These are phyloP conservation scores for Monosporozyma yasuniensis DNA, from an alignment of 805 yeast genomes.

Conservation along the genomic window DNA sequence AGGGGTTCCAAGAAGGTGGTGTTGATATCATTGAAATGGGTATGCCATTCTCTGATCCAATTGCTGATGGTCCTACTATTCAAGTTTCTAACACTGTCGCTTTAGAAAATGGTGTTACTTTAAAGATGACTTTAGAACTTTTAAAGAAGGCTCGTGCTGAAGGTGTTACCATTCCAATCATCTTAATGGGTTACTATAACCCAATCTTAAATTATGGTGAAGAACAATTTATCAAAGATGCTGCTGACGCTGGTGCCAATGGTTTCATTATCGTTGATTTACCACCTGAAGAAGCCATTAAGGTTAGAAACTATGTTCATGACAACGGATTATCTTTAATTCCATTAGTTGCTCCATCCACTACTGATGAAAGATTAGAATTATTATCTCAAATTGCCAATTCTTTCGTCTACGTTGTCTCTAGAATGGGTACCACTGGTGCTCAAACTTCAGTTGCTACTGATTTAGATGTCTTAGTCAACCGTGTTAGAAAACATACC, in stretches of 20 bases:
- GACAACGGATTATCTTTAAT: conserved; percentile 68
- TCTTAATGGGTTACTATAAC: conserved; percentile 96
- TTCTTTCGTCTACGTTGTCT: conserved; percentile 91
- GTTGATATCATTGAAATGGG: conserved; percentile 93
- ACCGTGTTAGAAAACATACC: conserved; percentile 67
- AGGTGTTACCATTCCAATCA: conserved; percentile 83
- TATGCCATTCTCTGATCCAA: conserved; percentile 94
- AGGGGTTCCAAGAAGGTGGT: conserved; percentile 90
- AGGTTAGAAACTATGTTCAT: conserved; percentile 67
- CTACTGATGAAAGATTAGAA: conserved; percentile 80
- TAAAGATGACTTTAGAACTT: conserved; percentile 57
- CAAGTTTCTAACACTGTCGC: conserved; percentile 84
- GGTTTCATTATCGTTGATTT: conserved; percentile 92
- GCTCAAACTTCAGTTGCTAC: conserved; percentile 54
- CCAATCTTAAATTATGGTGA: conserved; percentile 90
- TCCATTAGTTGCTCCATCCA: conserved; percentile 94
- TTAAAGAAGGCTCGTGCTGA: conserved; percentile 65
- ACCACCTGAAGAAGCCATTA: conserved; percentile 96
- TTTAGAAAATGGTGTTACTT: conserved; percentile 71
- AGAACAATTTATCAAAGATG: conserved; percentile 64
- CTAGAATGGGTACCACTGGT: conserved; percentile 98
- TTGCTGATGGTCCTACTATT: conserved; percentile 97
- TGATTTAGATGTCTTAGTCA: conserved; percentile 59
- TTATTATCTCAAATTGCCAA: conserved; percentile 80
- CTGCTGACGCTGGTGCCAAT: conserved; percentile 85